Evolutionary conservation across 306 rosid species (phyloP), one percentile per base, ranked within the genome.

Genomic region (Sesbania bispinosa): DNA sequence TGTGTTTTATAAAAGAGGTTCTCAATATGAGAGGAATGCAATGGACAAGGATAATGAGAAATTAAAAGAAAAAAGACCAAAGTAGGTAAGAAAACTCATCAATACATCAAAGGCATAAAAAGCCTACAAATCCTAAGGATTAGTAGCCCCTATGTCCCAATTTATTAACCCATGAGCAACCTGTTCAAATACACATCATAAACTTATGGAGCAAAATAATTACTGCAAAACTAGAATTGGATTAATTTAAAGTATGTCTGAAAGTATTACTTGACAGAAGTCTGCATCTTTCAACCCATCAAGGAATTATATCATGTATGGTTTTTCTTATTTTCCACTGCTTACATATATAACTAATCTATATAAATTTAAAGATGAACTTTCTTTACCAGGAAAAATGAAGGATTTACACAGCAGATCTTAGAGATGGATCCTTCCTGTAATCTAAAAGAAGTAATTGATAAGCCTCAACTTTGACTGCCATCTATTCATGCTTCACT

Each of bases 401-500:
- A 62, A 66, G 50, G 69, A 33, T 10, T 46, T 67, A 74, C 55
- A 30, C 41, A 23, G 79, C 74, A 75, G 75, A 71, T 36, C 55
- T 62, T 54, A 68, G 32, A 48, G 54, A 65, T 15, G 59, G 55
- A 58, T 74, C 72, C 67, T 57, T 74, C 75, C 50, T 69, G 68
- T 39, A 30, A 69, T 16, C 46, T 11, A 78, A 62, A 39, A 62
- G 61, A 74, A 38, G 75, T 48, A 69, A 82, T 3, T 63, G 63
- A 71, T 36, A 71, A 59, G 38, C 77, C 67, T 71, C 77, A 53
- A 67, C 43, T 21, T 71, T 67, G 55, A 76, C 62, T 53, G 60
- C 79, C 84, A 83, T 76, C 70, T 71, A 66, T 57, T 71, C 77
- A 67, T 47, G 74, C 82, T 76, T 71, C 73, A 76, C 38, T 52